These are phyloP conservation scores for Ceratocystis cacaofunesta DNA, from an alignment of 2,329 filamentous ascomycete genomes.

Conservation along the genomic window DNA sequence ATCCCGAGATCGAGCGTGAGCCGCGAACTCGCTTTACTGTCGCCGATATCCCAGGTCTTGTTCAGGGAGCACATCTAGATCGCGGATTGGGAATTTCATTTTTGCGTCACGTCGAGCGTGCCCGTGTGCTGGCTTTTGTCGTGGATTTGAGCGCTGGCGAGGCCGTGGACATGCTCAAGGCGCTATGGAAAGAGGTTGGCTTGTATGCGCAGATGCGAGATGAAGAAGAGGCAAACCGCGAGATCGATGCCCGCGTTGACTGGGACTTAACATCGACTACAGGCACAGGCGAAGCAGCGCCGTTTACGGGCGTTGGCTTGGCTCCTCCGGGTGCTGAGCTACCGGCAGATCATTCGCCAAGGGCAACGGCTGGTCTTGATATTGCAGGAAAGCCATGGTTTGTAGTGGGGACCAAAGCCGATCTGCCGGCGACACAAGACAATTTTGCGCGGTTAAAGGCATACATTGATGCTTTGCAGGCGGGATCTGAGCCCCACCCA, in stretches of 20 bases:
- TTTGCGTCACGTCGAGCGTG: conserved; percentile 84
- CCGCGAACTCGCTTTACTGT: conserved; percentile 63
- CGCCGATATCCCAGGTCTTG: conserved; percentile 87
- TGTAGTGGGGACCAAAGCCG: conserved; percentile 85
- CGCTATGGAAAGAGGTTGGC: conserved; percentile 79
- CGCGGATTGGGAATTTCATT: conserved; percentile 84
- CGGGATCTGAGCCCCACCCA: conserved; percentile 53
- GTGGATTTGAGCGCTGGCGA: conserved; percentile 70
- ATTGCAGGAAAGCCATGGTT: conserved; percentile 96
- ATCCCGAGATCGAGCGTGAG: conserved; percentile 26
- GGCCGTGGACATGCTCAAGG: conserved; percentile 61
- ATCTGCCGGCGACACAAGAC: conserved; percentile 60
- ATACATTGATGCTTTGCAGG: conserved; percentile 55
- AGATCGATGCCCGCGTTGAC: conserved; percentile 41
- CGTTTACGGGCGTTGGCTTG: background rate
- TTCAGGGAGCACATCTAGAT: conserved; percentile 85
- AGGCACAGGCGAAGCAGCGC: conserved; percentile 10
- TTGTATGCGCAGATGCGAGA: conserved; percentile 71
- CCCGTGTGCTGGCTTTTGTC: conserved; percentile 84
- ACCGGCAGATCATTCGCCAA: conserved; percentile 22
- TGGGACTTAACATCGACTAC: conserved; percentile 41
- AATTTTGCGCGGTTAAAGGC: conserved; percentile 56
- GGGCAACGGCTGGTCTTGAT: conserved; percentile 35
- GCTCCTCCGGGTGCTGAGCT: conserved; percentile 16
- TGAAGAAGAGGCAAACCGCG: conserved; percentile 52